Conservation (phyloP, 2,329 filamentous ascomycete genomes). For the Apiospora kogelbergensis region DNA sequence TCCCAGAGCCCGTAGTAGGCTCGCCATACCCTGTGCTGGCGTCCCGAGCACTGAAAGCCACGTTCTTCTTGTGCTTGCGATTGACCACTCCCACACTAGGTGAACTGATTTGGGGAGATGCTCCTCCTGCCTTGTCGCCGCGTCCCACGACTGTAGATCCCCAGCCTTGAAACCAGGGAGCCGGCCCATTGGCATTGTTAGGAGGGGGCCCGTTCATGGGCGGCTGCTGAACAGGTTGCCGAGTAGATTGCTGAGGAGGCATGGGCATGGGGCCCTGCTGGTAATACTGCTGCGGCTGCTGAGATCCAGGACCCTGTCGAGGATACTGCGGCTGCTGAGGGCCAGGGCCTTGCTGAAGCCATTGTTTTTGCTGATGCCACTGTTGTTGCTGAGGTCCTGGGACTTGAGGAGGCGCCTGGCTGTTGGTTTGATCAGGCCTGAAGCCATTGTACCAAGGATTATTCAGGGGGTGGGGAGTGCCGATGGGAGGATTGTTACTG, state of each 20-base stretch:
- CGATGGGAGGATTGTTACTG: conserved; percentile 35
- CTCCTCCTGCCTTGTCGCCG: conserved; percentile 6
- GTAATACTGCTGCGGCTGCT: not conserved
- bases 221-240: not conserved
- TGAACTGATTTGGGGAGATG: not conserved
- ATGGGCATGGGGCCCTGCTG: not conserved
- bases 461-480: conserved; percentile 42
- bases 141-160: conserved; percentile 15
- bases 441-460: conserved; percentile 46
- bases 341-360: not conserved
- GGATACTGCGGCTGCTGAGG: not conserved
- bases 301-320: not conserved
- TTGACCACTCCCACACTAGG: not conserved
- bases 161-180: conserved; percentile 24
- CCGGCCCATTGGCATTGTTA: not conserved
- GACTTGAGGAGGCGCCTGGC: not conserved
- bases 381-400: not conserved
- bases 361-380: not conserved
- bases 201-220: conserved; percentile 12
- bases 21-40: not conserved
- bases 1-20: not conserved
- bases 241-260: not conserved
- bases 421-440: not conserved
- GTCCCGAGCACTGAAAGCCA: not conserved
- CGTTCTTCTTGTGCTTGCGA: not conserved